These are phyloP conservation scores for Dactylellina haptotyla DNA, from an alignment of 2,329 filamentous ascomycete genomes.

Conservation along the genomic window DNA sequence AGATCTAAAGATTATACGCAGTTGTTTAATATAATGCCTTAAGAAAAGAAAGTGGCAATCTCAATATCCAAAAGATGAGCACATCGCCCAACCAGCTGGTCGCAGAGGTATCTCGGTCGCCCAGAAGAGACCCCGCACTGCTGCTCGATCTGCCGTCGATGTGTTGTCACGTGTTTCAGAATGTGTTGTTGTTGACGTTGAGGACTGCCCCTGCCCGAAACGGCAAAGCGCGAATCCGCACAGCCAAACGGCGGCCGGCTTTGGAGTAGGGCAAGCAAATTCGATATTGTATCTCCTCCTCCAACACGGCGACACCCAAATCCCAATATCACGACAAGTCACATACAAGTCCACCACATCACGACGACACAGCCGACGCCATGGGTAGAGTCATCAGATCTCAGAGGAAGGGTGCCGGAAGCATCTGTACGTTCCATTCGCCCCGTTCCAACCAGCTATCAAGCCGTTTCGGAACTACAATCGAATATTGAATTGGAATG, in stretches of 20 bases:
- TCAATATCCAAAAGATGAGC: too few species aligned
- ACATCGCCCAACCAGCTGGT: too few species aligned
- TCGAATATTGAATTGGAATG: neutral
- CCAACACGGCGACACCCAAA: slow-evolving; percentile 20
- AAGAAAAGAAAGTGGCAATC: too few species aligned
- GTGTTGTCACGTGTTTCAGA: neutral
- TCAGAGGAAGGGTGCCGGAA: slow-evolving; percentile 52
- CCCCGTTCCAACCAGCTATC: neutral
- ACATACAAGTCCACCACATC: slow-evolving; percentile 10
- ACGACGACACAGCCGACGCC: slow-evolving; percentile 45
- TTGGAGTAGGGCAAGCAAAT: slow-evolving; percentile 45
- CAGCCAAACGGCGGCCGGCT: slow-evolving; percentile 27
- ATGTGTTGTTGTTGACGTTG: slow-evolving; percentile 2
- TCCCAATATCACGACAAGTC: slow-evolving; percentile 18
- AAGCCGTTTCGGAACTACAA: neutral
- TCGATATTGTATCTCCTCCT: slow-evolving; percentile 24
- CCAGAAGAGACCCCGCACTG: too few species aligned
- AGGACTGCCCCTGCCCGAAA: slow-evolving; percentile 37
- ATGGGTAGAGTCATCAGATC: slow-evolving; percentile 55
- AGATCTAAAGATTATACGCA: too few species aligned
- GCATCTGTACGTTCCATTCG: slow-evolving; percentile 49
- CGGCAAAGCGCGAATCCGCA: slow-evolving; percentile 10
- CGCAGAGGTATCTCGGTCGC: too few species aligned
- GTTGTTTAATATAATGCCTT: too few species aligned
- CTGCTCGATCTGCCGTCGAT: neutral